Base-by-base conservation (phyloP, 2,329 filamentous ascomycete genomes). In the Cucurbitaria berberidis region DNA sequence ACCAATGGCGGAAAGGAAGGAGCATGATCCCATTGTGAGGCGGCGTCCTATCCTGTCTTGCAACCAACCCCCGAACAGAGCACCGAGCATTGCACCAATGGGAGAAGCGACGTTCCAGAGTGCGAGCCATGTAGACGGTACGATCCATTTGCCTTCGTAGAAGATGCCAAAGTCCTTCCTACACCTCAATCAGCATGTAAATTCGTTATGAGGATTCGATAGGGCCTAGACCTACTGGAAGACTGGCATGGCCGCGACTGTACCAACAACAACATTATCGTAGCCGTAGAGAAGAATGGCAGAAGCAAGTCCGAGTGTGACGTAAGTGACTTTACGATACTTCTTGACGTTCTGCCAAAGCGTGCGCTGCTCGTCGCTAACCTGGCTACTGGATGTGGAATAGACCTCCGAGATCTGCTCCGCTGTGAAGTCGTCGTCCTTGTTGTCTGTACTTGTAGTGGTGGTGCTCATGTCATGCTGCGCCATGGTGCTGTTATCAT, bases 301-400 rank as follows among this genome's bases (percentile, higher is more conserved):
- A n/a, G 58, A 63, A 9, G 66, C 63, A 18, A 71, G 40, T 8
- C 51, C 62, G n/a, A 71, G 52, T 1, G 65, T 69, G 13, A 63
- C 51, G 26, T 59, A 62, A 3, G 51, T 57, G 8, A 69, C 63
- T 39, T 69, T 69, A 7, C 64, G 64, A 45, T 69, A 71, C 51
- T 63, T 70, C 51, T 69, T 68, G n/a, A 67, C 51, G 30, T 68
- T 67, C 49, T 69, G 64, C 68, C 67, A 71, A 5, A 71, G 52
- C 7, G 66, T 61, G 30, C 57, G 60, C 15, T 57, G 48, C 45
- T 62, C 56, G 38, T 71, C 68, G 45, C 51, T 38, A 1, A 26
- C 48, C 49, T 57, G 11, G 30, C 36, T 35, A 19, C 43, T 32
- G 16, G 60, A 22, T 15, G 39, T 40, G 26, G 45, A 54, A 34